Evolutionary conservation across 1,284 basidiomycete genomes (phyloP).

Genomic region (Leccinum pallidistipes): DNA sequence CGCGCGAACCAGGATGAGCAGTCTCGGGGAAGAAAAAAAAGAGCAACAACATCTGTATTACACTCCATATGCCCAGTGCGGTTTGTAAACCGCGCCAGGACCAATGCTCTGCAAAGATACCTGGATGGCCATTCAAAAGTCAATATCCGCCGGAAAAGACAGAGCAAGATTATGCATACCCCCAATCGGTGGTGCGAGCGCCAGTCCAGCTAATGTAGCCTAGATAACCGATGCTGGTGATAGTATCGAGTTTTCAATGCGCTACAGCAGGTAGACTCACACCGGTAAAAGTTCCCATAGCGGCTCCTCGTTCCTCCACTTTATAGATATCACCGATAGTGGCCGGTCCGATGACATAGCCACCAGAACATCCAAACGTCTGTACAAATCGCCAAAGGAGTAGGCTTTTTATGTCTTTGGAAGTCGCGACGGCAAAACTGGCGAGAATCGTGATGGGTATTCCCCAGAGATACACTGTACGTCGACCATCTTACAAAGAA

Average conservation of each 20-base stretch:
- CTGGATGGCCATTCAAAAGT: conserved; percentile 23
- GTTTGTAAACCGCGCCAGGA: conserved; percentile 74
- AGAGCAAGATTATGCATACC: conserved; percentile 27
- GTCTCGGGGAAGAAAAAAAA: conserved; percentile 70
- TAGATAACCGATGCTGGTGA: conserved; percentile 14
- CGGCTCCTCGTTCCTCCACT: conserved; percentile 46
- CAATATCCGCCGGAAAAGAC: neutral
- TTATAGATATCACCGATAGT: conserved; percentile 50
- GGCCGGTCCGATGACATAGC: conserved; percentile 47
- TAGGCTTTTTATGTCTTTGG: conserved; percentile 36
- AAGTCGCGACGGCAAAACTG: conserved; percentile 43
- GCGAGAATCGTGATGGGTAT: conserved; percentile 47
- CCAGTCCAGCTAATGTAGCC: conserved; percentile 46
- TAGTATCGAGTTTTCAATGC: neutral
- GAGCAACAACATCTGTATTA: conserved; percentile 47
- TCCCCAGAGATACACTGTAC: conserved; percentile 43
- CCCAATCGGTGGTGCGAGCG: conserved; percentile 45
- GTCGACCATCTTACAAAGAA: conserved; percentile 40
- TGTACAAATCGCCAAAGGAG: conserved; percentile 51
- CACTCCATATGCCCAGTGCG: conserved; percentile 45
- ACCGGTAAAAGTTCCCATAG: conserved; percentile 48
- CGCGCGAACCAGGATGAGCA: conserved; percentile 50
- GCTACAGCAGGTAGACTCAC: conserved; percentile 27
- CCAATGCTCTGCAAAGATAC: conserved; percentile 50
- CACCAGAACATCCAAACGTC: conserved; percentile 41